Percentiles rank a stretch among this genome's conserved stretches.
phyloP scores from a whole-genome alignment of 257 asterid genomes.

The Nemophila menziesii region DNA sequence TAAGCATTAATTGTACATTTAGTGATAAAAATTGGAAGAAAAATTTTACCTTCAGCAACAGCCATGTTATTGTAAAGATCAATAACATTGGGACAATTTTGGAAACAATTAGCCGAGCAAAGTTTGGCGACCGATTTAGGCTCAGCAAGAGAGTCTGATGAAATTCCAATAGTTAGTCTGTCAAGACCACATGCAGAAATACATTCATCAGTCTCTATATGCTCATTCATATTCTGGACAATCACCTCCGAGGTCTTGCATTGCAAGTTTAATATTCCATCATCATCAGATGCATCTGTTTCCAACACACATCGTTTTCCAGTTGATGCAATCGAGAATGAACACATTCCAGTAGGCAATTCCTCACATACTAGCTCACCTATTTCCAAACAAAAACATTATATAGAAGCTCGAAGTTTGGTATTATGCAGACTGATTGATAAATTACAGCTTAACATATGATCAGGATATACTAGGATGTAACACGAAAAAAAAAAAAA shows the following conservation, averaged over 20 bases:
- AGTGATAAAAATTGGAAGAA: neutral
- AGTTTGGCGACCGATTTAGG: constrained; percentile 40
- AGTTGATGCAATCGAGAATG: constrained; percentile 48
- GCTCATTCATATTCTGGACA: constrained; percentile 34
- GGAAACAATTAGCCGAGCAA: constrained; percentile 55
- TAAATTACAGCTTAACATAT: no score
- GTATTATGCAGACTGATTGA: neutral
- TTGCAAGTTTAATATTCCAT: constrained; percentile 21
- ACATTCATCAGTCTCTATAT: constrained; percentile 53
- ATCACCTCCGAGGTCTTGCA: constrained; percentile 60
- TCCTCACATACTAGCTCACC: constrained; percentile 61
- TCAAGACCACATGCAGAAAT: constrained; percentile 54
- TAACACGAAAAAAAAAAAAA: neutral
- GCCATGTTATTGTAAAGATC: constrained; percentile 69
- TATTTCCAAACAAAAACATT: neutral
- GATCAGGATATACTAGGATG: neutral
- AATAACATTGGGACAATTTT: constrained; percentile 54
- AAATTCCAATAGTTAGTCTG: constrained; percentile 51
- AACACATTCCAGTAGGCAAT: constrained; percentile 36
- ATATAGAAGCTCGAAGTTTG: neutral
- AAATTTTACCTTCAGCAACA: constrained; percentile 52
- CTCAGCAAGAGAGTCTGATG: constrained; percentile 56
- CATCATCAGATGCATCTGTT: constrained; percentile 21
- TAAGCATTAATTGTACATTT: neutral
- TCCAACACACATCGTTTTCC: constrained; percentile 70